Evolutionary conservation across 2,329 filamentous ascomycete species (phyloP), one percentile per base, ranked within the genome.

Genomic region (Dothistroma pini): DNA sequence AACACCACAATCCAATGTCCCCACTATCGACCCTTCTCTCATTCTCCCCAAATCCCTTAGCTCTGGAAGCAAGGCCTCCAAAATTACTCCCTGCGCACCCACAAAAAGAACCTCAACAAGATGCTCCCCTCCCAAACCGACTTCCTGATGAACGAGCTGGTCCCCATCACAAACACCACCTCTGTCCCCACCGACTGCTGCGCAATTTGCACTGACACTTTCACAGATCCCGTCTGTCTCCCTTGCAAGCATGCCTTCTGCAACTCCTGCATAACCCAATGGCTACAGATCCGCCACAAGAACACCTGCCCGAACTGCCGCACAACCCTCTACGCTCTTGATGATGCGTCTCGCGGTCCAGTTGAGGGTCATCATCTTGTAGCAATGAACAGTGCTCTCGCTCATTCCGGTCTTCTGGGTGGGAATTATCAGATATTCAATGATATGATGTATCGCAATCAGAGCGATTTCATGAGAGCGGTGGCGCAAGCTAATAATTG

Each of bases 171-270:
- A n/a, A 7, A 21, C 10, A 5, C 10, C 10, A 21, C 29, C 47
- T 14, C 14, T 14, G 22, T 34, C 25, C 55, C 31, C 6, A 21
- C 22, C 12, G 34, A 32, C n/a, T 54, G 58, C 11, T 63, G 58
- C 48, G 54, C 58, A 12, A 53, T 60, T 12, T 63, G 58, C 54
- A 44, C 38, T 11, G 54, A 60, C n/a, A 22, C 35, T 14, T 58
- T 54, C 25, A 56, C 51, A 9, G 54, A 58, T 12, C 55, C 61
- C 19, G 53, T 60, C 44, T 47, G 52, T 22, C 47, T 63, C 12
- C 54, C 51, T n/a, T 63, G 61, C 41, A 55, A 57, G n/a, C 61
- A 63, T 34, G 56, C 19, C 12, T 63, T 63, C 29, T 63, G 61
- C 47, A 52, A 51, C 14, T 4, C 29, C 21, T 63, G 61, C 38